These are phyloP conservation scores for Colletotrichum neosansevieriae DNA, from an alignment of 2,329 filamentous ascomycete genomes.

Conservation along the genomic window DNA sequence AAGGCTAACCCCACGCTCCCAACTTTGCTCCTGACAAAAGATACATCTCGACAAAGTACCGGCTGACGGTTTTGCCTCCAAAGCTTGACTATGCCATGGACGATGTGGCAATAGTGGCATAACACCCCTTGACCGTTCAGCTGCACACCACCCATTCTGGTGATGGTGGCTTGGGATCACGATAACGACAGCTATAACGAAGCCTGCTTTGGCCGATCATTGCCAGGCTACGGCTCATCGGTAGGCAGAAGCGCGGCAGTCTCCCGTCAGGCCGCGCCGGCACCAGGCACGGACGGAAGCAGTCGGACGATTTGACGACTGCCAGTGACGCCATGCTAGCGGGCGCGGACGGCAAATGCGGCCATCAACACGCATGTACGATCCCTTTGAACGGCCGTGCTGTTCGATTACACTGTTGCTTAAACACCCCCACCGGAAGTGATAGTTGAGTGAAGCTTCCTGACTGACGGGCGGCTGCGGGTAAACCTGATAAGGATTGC, in stretches of 20 bases:
- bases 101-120: background rate
- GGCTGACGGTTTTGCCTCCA: background rate
- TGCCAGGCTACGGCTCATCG: constrained; percentile 13
- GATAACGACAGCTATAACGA: constrained; percentile 19
- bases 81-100: constrained; percentile 4
- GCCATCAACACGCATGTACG: background rate
- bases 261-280: constrained; percentile 28
- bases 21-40: constrained; percentile 3
- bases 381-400: background rate
- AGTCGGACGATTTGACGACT: constrained; percentile 31
- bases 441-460: constrained; percentile 3
- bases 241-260: constrained; percentile 30
- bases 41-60: constrained; percentile 31
- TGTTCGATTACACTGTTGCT: background rate
- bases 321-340: constrained; percentile 20
- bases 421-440: constrained; percentile 5
- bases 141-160: constrained; percentile 24
- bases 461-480: background rate
- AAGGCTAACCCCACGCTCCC: constrained; percentile 11
- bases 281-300: constrained; percentile 17
- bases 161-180: constrained; percentile 11
- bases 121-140: background rate
- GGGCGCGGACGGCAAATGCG: constrained; percentile 12
- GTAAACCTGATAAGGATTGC: constrained; percentile 13
- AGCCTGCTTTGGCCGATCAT: constrained; percentile 20